A percentile compares a stretch with the other conserved stretches of the same genome.
Evolutionary conservation across 2,329 filamentous ascomycete genomes (phyloP).

Genomic region (Periglandula ipomoeae): DNA sequence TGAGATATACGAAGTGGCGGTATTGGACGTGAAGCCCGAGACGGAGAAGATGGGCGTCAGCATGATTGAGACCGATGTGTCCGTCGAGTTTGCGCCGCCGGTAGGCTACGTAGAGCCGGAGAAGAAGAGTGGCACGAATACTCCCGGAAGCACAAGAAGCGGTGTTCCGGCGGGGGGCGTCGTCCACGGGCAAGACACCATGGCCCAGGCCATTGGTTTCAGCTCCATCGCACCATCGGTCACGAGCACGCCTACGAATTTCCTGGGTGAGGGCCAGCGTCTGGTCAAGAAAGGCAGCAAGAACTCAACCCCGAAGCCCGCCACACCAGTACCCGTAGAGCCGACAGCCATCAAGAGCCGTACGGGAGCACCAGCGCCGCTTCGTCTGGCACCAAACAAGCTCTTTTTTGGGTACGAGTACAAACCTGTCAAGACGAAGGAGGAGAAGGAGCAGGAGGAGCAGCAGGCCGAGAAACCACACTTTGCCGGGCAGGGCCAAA

Average conservation of each 20-base stretch:
- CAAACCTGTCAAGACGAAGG: conserved; percentile 75
- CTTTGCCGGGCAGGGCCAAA: conserved; percentile 81
- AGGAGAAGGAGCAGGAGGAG: conserved; percentile 58
- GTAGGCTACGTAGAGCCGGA: conserved; percentile 90
- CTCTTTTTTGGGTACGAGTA: conserved; percentile 95
- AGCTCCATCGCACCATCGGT: conserved; percentile 75
- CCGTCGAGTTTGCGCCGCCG: conserved; percentile 90
- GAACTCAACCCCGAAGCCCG: conserved; percentile 52
- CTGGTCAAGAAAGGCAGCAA: conserved; percentile 79
- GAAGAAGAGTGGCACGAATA: conserved; percentile 72
- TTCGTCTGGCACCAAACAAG: conserved; percentile 78
- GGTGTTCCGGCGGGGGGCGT: conserved; percentile 62
- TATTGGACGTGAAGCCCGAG: conserved; percentile 86
- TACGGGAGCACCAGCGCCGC: conserved; percentile 74
- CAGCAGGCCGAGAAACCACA: conserved; percentile 57
- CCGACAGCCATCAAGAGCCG: conserved; percentile 29
- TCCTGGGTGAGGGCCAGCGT: conserved; percentile 70
- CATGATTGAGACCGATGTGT: conserved; percentile 92
- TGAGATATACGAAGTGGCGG: conserved; percentile 83
- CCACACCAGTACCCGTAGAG: conserved; percentile 52
- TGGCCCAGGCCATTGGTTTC: conserved; percentile 99
- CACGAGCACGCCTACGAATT: conserved; percentile 64
- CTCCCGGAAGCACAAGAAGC: conserved; percentile 59
- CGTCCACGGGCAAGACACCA: conserved; percentile 77
- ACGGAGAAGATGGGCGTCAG: conserved; percentile 77